Percentiles rank a stretch among this genome's conserved stretches.
Evolutionary conservation across 2,329 filamentous ascomycete species (phyloP).

Genomic region (Thermothelomyces thermophilus): DNA sequence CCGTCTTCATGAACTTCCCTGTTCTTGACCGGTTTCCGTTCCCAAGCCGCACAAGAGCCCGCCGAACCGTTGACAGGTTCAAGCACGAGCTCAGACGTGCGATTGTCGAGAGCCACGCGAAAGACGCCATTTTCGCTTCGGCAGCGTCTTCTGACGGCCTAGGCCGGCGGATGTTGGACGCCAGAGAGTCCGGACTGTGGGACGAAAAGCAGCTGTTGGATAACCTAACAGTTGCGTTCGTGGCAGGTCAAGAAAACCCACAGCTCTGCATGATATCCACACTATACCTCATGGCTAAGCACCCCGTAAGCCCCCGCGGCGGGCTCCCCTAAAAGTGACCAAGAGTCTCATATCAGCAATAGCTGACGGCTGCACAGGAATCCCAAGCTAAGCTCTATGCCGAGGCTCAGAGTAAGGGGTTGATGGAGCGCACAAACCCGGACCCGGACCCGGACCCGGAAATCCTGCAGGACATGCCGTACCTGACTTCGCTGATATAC

Average conservation of each 20-base stretch:
- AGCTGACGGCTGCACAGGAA: constrained; percentile 26
- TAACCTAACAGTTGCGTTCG: constrained; percentile 18
- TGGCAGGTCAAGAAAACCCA: constrained; percentile 20
- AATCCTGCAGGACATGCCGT: constrained; percentile 32
- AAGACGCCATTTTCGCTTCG: not conserved
- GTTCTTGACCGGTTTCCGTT: constrained; percentile 16
- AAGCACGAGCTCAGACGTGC: constrained; percentile 13
- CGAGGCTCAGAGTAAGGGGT: constrained; percentile 8
- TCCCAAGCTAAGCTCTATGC: constrained; percentile 9
- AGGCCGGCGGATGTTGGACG: constrained; percentile 13
- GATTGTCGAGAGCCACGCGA: constrained; percentile 4
- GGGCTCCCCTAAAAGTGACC: too few relatives aligned
- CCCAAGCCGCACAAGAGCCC: constrained; percentile 12
- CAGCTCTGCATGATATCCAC: constrained; percentile 22
- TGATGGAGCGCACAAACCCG: not conserved
- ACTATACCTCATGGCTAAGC: constrained; percentile 18
- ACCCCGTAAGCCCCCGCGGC: constrained; percentile 13
- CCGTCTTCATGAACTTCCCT: constrained; percentile 21
- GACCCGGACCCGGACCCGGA: constrained; percentile 6
- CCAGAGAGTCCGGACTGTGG: constrained; percentile 10
- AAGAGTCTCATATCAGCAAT: too few relatives aligned
- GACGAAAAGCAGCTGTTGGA: constrained; percentile 17
- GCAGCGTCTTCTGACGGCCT: constrained; percentile 2
- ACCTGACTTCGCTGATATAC: constrained; percentile 38
- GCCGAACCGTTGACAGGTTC: constrained; percentile 12